Conservation (phyloP, 139 green algal genomes). For the Closterium sp. region DNA sequence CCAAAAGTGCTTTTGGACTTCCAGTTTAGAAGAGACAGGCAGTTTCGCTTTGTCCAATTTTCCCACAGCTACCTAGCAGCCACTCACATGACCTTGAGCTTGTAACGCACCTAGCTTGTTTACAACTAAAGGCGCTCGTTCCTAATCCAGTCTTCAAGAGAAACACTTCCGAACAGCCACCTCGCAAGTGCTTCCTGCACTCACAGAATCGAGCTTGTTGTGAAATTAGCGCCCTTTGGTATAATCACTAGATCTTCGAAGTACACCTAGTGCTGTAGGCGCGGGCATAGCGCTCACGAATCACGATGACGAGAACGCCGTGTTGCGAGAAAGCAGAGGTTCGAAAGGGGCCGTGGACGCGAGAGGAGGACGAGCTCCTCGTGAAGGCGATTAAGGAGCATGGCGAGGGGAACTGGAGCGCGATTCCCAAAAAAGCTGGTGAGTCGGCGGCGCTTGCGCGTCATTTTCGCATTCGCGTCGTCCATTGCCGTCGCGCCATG, state of each 20-base stretch:
- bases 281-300: not conserved
- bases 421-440: conserved; percentile 32
- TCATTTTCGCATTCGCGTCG: not conserved
- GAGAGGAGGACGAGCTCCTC: conserved; percentile 38
- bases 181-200: too few relatives aligned
- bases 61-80: not conserved
- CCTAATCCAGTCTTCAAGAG: not conserved
- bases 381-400: conserved; percentile 29
- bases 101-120: not conserved
- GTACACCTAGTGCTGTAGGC: not conserved
- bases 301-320: not conserved
- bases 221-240: not conserved
- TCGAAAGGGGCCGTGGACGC: conserved; percentile 43
- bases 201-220: not conserved
- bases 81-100: too few relatives aligned
- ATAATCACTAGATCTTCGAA: not conserved
- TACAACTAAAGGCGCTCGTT: not conserved
- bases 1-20: not conserved
- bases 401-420: conserved; percentile 38
- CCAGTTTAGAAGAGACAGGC: not conserved
- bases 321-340: conserved; percentile 1
- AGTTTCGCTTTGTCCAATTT: not conserved
- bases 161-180: not conserved
- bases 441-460: not conserved
- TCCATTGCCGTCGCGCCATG: not conserved